These are phyloP conservation scores for Diaporthe sp. DNA, from an alignment of 2,329 filamentous ascomycete genomes.

Conservation along the genomic window DNA sequence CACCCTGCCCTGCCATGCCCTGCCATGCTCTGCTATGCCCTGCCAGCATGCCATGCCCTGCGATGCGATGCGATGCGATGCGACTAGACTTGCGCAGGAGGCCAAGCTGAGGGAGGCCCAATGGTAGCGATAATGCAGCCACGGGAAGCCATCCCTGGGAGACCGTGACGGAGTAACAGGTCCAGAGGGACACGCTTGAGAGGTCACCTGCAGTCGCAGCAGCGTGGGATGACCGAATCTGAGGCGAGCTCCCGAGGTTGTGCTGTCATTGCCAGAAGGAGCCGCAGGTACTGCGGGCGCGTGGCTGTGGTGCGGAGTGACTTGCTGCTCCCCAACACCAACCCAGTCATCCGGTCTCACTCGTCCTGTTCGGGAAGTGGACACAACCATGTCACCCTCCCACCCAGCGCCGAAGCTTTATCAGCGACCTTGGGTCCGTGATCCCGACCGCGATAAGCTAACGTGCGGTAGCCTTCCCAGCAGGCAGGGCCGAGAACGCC, in stretches of 20 bases:
- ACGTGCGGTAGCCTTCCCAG: slow-evolving; percentile 1
- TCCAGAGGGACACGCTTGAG: slow-evolving; percentile 18
- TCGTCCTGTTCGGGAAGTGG: slow-evolving; percentile 19
- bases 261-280: slow-evolving; percentile 15
- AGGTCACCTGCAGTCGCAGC: slow-evolving; percentile 11
- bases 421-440: slow-evolving; percentile 31
- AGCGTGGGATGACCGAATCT: slow-evolving; percentile 31
- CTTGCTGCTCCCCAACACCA: slow-evolving; percentile 10
- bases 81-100: slow-evolving; percentile 11
- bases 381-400: slow-evolving; percentile 30
- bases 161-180: slow-evolving; percentile 24
- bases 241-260: slow-evolving; percentile 31
- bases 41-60: slow-evolving; percentile 2
- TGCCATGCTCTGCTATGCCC: background rate
- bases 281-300: slow-evolving; percentile 15
- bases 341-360: slow-evolving; percentile 21
- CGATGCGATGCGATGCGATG: background rate
- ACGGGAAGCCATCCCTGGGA: slow-evolving; percentile 22
- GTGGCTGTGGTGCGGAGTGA: slow-evolving; percentile 10
- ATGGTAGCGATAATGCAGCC: slow-evolving; percentile 23
- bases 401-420: slow-evolving; percentile 25
- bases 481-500: slow-evolving; percentile 29
- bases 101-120: slow-evolving; percentile 23
- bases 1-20: background rate
- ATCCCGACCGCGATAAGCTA: slow-evolving; percentile 34